Evolutionary conservation across 371 early-diverging fungal species (phyloP).

Genomic region (Mortierella sp.): DNA sequence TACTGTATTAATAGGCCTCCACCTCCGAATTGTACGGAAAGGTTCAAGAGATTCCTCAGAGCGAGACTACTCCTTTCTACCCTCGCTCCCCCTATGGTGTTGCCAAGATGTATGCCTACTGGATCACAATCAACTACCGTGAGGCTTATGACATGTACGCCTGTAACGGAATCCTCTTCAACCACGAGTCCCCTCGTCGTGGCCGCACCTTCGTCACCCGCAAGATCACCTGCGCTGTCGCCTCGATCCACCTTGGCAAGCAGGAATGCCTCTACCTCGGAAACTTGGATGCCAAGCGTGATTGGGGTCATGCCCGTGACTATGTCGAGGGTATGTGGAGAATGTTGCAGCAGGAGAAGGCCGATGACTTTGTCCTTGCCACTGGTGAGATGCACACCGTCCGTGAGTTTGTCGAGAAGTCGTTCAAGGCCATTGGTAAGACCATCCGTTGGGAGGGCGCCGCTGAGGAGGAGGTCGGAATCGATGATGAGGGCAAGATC

Average conservation of each 20-base stretch:
- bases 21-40: slow-evolving; percentile 90
- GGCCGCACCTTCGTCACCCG: slow-evolving; percentile 90
- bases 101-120: slow-evolving; percentile 88
- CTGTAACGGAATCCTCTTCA: slow-evolving; percentile 90
- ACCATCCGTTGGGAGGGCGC: slow-evolving; percentile 85
- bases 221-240: slow-evolving; percentile 90
- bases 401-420: slow-evolving; percentile 84
- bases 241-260: slow-evolving; percentile 78
- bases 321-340: slow-evolving; percentile 93
- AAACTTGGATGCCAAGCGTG: slow-evolving; percentile 89
- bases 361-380: slow-evolving; percentile 87
- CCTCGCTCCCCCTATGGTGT: slow-evolving; percentile 92
- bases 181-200: slow-evolving; percentile 90
- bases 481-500: slow-evolving; percentile 74
- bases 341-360: slow-evolving; percentile 87
- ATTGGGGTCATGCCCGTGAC: slow-evolving; percentile 93
- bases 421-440: slow-evolving; percentile 77
- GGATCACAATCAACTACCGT: slow-evolving; percentile 89
- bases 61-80: slow-evolving; percentile 90
- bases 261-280: slow-evolving; percentile 84
- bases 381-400: slow-evolving; percentile 91
- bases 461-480: slow-evolving; percentile 80
- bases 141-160: slow-evolving; percentile 88
- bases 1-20: slow-evolving; percentile 75
- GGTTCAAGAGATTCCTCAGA: slow-evolving; percentile 86